These are phyloP conservation scores for Mucor lusitanicus DNA, from an alignment of 371 early-diverging fungal species.

Conservation along the genomic window DNA sequence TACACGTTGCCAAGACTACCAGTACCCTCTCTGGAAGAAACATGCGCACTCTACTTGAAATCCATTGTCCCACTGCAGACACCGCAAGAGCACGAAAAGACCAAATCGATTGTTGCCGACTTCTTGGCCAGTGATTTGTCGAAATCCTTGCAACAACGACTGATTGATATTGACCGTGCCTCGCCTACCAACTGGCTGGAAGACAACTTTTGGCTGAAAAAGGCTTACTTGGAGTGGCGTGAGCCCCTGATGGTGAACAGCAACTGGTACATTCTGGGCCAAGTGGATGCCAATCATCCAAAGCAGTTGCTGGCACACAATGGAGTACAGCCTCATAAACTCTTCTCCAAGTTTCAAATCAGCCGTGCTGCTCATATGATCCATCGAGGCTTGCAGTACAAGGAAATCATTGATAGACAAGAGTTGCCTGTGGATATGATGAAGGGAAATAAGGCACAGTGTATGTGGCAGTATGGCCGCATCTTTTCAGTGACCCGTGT, in stretches of 20 bases:
- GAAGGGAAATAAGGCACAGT: conserved; percentile 52
- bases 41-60: conserved; percentile 72
- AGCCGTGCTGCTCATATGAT: conserved; percentile 86
- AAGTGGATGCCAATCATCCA: conserved; percentile 74
- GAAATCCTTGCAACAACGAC: conserved; percentile 53
- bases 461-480: conserved; percentile 87
- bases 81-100: conserved; percentile 28
- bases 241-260: conserved; percentile 86
- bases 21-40: conserved; percentile 75
- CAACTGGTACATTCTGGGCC: conserved; percentile 83
- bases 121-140: conserved; percentile 35
- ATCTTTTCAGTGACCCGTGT: conserved; percentile 81
- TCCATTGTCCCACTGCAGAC: conserved; percentile 66
- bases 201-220: conserved; percentile 84
- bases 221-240: conserved; percentile 90
- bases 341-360: conserved; percentile 78
- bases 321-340: conserved; percentile 32
- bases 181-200: conserved; percentile 87
- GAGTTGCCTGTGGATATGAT: conserved; percentile 59
- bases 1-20: conserved; percentile 76
- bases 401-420: conserved; percentile 67
- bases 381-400: conserved; percentile 69
- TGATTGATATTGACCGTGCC: conserved; percentile 60
- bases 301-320: conserved; percentile 36
- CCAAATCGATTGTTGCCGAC: conserved; percentile 33